Evolutionary conservation across 2,329 filamentous ascomycete species (phyloP).

Genomic region (Alternaria arbusti): DNA sequence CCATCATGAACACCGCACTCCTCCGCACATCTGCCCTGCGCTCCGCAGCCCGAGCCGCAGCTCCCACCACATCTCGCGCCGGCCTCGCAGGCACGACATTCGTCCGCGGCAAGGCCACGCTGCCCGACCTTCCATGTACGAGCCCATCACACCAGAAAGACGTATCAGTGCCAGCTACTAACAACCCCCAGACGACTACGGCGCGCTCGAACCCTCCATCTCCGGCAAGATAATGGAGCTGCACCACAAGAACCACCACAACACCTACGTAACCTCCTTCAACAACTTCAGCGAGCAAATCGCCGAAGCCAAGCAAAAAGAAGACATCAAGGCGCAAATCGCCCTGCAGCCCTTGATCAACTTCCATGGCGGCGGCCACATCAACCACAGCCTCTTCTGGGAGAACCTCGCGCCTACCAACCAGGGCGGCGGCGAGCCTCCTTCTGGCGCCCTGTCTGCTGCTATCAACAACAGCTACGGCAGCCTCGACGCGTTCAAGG

Average conservation of each 20-base stretch:
- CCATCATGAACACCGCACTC: slow-evolving; percentile 75
- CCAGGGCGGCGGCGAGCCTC: slow-evolving; percentile 70
- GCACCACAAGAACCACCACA: slow-evolving; percentile 93
- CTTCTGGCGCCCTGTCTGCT: slow-evolving; percentile 62
- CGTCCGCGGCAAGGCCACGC: slow-evolving; percentile 85
- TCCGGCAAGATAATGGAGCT: slow-evolving; percentile 95
- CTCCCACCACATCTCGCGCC: slow-evolving; percentile 67
- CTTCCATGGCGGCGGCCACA: slow-evolving; percentile 71
- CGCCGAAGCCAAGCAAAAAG: slow-evolving; percentile 61
- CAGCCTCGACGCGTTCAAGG: slow-evolving; percentile 64
- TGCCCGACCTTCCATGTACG: slow-evolving; percentile 84
- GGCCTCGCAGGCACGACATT: slow-evolving; percentile 76
- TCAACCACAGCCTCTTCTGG: slow-evolving; percentile 74
- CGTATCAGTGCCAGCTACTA: neutral
- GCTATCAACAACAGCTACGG: slow-evolving; percentile 67
- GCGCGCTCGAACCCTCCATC: slow-evolving; percentile 84
- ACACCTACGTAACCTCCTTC: slow-evolving; percentile 89
- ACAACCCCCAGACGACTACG: slow-evolving; percentile 79
- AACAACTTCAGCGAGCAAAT: slow-evolving; percentile 80
- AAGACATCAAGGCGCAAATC: slow-evolving; percentile 62
- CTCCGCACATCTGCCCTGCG: slow-evolving; percentile 75
- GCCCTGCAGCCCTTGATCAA: slow-evolving; percentile 65
- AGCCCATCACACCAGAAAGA: neutral
- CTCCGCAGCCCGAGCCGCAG: slow-evolving; percentile 72
- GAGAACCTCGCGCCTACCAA: slow-evolving; percentile 71